Base-by-base conservation (phyloP, 345 rosid genomes). In the Fremontodendron californicum region DNA sequence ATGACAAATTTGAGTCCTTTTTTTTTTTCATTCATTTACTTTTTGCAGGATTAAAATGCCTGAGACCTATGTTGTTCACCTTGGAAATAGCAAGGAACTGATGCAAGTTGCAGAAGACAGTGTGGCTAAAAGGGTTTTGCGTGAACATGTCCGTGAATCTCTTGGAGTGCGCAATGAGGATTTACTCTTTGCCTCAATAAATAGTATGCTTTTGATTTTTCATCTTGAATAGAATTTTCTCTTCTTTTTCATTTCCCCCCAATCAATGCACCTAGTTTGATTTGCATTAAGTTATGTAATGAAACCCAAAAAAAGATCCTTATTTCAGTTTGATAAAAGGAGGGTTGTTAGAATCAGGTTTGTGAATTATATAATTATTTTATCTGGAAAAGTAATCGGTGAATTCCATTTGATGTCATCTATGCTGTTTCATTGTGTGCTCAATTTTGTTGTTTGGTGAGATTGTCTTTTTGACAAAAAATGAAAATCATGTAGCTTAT, bases 41-140 rank as follows among this genome's bases (percentile, higher is more conserved):
- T 79, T 79, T 73, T 82, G 83, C 92, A 96, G 99, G 88, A 90
- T 96, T 78, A 87, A 84, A 82, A 96, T 96, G 98, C 99, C 98
- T 48, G 89, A 87, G 78, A 93, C 97, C 33, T 90, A 88, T 81
- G 97, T 92, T 49, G 98, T 93, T 78, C 98, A 96, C 83, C 90
- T 96, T 73, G 99, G 99, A 45, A 93, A 96, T 87, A 96, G 97
- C 80, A 91, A 92, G 79, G 98, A 92, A 78, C 86, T 93, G 52
- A 92, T 93, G 99, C 94, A 91, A 84, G 94, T 93, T 81, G 99
- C 99, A 79, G 97, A 96, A 86, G 90, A 93, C 84, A 86, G 82
- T 67, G 91, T 93, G 25, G 98, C 97, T 77, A 95, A 85, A 83
- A 87, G 93, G 86, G 88, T 89, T 83, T 87, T 96, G 8, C 91